Percentiles rank a stretch among this genome's conserved stretches.
phyloP scores from a whole-genome alignment of 805 yeast species.

The Clavispora vitiphila region DNA sequence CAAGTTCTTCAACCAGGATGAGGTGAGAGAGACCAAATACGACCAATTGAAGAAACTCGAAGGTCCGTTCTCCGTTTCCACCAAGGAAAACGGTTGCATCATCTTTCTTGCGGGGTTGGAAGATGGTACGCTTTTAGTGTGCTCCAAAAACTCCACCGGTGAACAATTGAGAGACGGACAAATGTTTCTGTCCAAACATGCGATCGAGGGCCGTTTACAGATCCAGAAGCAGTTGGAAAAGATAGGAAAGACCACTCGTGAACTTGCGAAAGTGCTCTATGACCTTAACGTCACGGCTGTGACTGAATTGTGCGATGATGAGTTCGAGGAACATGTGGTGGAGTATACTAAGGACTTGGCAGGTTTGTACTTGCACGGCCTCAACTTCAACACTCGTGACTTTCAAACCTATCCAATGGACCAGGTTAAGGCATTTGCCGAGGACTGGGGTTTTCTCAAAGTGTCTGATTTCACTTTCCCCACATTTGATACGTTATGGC shows the following conservation, averaged over 20 bases:
- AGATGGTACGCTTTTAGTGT: constrained; percentile 75
- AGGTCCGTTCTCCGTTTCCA: constrained; percentile 79
- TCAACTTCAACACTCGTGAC: constrained; percentile 60
- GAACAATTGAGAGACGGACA: constrained; percentile 23
- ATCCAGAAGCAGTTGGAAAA: constrained; percentile 48
- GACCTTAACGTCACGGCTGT: constrained; percentile 69
- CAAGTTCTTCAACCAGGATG: constrained; percentile 84
- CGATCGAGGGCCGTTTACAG: constrained; percentile 61
- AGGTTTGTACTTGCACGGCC: constrained; percentile 88
- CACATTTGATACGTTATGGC: constrained; percentile 37
- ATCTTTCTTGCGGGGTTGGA: constrained; percentile 72
- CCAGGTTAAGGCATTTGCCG: constrained; percentile 56
- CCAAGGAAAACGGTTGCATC: constrained; percentile 93
- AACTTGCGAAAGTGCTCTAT: constrained; percentile 55
- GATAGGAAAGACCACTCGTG: constrained; percentile 34
- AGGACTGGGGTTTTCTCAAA: constrained; percentile 63
- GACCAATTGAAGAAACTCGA: constrained; percentile 29
- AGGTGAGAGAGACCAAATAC: constrained; percentile 50
- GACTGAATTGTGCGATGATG: constrained; percentile 88
- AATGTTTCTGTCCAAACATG: constrained; percentile 60
- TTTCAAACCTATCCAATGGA: constrained; percentile 65
- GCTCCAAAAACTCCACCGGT: constrained; percentile 83
- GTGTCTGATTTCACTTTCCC: constrained; percentile 44
- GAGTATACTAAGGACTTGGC: constrained; percentile 61
- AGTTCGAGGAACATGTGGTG: constrained; percentile 88